A percentile compares a stretch with the other conserved stretches of the same genome.
Evolutionary conservation across 139 green algal species (phyloP).

Genomic region (Picochlorum sp.): DNA sequence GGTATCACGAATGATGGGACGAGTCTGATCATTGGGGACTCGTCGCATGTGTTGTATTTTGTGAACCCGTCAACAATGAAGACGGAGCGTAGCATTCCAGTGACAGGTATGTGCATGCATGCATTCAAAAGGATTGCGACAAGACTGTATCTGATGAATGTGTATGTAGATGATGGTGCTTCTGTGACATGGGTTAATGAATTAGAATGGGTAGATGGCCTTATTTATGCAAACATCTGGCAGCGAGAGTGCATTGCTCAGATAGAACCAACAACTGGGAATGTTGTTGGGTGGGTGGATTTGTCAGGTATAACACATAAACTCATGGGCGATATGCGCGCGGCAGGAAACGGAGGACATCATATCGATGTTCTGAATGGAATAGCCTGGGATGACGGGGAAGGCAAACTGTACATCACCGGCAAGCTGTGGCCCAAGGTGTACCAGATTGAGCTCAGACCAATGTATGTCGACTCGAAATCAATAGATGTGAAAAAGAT

Average conservation of each 20-base stretch:
- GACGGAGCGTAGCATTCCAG: constrained; percentile 15
- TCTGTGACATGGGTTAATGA: constrained; percentile 35
- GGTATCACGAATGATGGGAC: constrained; percentile 61
- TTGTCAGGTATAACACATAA: constrained; percentile 28
- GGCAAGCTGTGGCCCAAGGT: constrained; percentile 71
- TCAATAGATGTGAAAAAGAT: constrained; percentile 3
- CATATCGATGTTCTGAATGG: constrained; percentile 80
- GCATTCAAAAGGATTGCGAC: neutral
- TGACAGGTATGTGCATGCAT: constrained; percentile 5
- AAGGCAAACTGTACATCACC: constrained; percentile 68
- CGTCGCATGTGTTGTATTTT: constrained; percentile 44
- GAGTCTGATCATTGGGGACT: constrained; percentile 64
- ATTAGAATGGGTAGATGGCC: constrained; percentile 69
- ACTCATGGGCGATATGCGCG: constrained; percentile 13
- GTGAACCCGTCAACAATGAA: constrained; percentile 45
- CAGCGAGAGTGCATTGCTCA: constrained; percentile 74
- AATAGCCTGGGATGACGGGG: constrained; percentile 69
- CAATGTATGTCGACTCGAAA: constrained; percentile 12
- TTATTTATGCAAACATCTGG: constrained; percentile 82
- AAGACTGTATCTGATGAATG: constrained; percentile 6
- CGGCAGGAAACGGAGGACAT: neutral
- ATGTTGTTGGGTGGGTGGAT: constrained; percentile 61
- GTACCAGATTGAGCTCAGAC: constrained; percentile 8
- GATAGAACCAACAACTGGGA: constrained; percentile 50
- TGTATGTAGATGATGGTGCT: constrained; percentile 13